These are phyloP conservation scores for Microbotryomycetes sp. DNA, from an alignment of 1,284 basidiomycete species.

Conservation along the genomic window DNA sequence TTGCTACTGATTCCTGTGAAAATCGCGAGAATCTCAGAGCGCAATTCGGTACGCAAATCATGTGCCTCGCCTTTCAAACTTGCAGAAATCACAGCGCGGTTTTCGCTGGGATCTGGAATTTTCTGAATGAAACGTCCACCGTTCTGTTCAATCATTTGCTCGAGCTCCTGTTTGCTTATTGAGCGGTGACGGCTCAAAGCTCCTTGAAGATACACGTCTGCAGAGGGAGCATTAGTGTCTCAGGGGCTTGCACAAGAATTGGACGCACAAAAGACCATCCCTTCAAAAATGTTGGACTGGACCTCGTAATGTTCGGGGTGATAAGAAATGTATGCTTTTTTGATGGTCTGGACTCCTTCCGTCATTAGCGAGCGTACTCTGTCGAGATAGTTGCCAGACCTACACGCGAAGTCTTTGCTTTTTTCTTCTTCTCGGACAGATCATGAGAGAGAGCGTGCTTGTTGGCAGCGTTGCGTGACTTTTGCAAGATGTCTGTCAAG, in stretches of 20 bases:
- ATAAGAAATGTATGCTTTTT: slow-evolving; percentile 59
- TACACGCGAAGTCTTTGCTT: background rate
- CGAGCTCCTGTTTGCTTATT: slow-evolving; percentile 35
- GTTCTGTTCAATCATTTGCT: slow-evolving; percentile 55
- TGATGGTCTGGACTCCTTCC: slow-evolving; percentile 40
- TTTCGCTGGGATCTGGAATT: slow-evolving; percentile 35
- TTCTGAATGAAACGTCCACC: slow-evolving; percentile 64
- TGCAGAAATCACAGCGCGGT: slow-evolving; percentile 38
- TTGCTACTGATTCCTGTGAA: slow-evolving; percentile 38
- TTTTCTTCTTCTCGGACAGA: background rate
- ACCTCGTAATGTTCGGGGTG: slow-evolving; percentile 54
- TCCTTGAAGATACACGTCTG: background rate
- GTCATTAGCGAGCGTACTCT: background rate
- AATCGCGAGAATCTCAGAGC: background rate
- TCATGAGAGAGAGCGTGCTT: background rate
- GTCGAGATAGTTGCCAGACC: background rate
- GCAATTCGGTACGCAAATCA: background rate
- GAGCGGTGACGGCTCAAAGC: too few species aligned
- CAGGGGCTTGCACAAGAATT: background rate
- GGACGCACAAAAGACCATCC: slow-evolving; percentile 67
- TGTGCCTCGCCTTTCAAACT: slow-evolving; percentile 7
- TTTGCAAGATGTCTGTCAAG: background rate
- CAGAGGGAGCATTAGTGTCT: slow-evolving; percentile 35
- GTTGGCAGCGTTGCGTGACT: background rate
- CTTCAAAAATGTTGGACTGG: slow-evolving; percentile 60